Percentiles rank a stretch among this genome's conserved stretches.
Conservation (phyloP, 2,329 filamentous ascomycete genomes). For the Penicillium sp. region DNA sequence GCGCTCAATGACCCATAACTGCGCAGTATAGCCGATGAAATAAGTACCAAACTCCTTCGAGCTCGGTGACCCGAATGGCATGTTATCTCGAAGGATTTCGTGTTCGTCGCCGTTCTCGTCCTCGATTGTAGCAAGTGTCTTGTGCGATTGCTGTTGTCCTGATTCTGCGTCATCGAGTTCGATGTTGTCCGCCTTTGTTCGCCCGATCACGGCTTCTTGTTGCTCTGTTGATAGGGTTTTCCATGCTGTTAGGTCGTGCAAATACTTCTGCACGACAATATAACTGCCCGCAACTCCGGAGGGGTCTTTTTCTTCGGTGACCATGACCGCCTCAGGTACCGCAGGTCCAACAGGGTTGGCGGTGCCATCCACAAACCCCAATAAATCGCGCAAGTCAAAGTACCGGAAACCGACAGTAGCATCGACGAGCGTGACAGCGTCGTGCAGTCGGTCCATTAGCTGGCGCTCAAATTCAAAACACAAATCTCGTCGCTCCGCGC, state of each 20-base stretch:
- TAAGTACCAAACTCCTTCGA: conserved; percentile 54
- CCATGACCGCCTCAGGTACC: conserved; percentile 42
- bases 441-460: conserved; percentile 48
- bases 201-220: conserved; percentile 56
- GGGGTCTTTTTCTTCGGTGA: conserved; percentile 37
- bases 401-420: conserved; percentile 57
- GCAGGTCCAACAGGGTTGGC: conserved; percentile 53
- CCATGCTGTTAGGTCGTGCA: conserved; percentile 52
- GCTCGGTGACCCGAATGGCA: conserved; percentile 57
- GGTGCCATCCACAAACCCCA: conserved; percentile 59
- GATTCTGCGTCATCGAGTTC: conserved; percentile 51
- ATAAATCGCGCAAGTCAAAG: conserved; percentile 56
- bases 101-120: conserved; percentile 50
- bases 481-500: conserved; percentile 53
- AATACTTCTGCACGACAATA: conserved; percentile 57
- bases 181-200: conserved; percentile 56
- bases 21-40: conserved; percentile 53
- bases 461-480: conserved; percentile 59
- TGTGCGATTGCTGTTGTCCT: conserved; percentile 49
- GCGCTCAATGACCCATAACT: conserved; percentile 55
- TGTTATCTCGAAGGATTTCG: conserved; percentile 56
- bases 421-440: conserved; percentile 48
- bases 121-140: conserved; percentile 53
- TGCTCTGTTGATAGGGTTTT: conserved; percentile 44
- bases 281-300: conserved; percentile 52